These are phyloP conservation scores for Mollisia scopiformis DNA, from an alignment of 2,329 filamentous ascomycete genomes.

Conservation along the genomic window DNA sequence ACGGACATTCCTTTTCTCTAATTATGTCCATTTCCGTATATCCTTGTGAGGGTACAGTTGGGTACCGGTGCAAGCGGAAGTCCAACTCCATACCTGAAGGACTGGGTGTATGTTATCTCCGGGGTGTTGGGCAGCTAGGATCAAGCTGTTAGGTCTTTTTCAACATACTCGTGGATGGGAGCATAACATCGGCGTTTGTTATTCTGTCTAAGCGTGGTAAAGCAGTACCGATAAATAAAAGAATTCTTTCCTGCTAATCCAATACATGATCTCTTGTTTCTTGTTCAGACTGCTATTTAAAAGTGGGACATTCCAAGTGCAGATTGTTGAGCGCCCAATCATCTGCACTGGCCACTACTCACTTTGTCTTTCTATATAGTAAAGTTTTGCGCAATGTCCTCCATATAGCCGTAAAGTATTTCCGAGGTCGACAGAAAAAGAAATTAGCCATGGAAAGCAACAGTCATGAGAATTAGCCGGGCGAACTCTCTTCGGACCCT, in stretches of 20 bases:
- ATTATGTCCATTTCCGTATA: conserved; percentile 4
- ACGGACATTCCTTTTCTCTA: conserved; percentile 2
- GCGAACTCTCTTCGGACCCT: no score
- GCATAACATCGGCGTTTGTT: conserved; percentile 1
- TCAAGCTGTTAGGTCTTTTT: neutral
- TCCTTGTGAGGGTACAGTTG: neutral
- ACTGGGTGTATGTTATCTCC: neutral
- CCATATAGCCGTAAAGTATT: neutral
- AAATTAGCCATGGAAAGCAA: neutral
- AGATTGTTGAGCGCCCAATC: no score
- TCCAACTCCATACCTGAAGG: neutral
- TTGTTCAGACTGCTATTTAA: no score
- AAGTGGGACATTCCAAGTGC: no score
- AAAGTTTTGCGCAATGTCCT: neutral
- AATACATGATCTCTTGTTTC: no score
- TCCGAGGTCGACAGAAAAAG: neutral
- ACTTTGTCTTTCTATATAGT: neutral
- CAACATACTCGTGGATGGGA: neutral
- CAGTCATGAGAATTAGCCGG: neutral
- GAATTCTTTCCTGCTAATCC: no score
- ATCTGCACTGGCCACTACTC: no score
- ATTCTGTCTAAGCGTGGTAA: neutral
- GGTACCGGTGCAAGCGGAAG: conserved; percentile 5
- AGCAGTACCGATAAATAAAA: neutral
- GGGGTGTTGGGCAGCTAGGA: neutral